Conservation (phyloP, 2,329 filamentous ascomycete species). For the Epichloe scottii region DNA sequence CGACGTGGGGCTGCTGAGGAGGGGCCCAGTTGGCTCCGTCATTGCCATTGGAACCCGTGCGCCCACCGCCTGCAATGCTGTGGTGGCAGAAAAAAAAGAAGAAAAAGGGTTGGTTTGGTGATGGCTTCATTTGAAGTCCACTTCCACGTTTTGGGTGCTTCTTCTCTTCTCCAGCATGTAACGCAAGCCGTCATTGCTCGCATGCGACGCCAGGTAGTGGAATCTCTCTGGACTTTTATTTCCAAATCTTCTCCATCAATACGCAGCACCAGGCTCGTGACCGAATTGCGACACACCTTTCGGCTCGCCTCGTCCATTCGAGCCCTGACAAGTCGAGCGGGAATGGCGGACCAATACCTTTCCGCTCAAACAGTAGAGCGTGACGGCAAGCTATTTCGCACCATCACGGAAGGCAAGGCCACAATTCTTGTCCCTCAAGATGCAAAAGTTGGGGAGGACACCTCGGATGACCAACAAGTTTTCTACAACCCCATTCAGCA, state of each 20-base stretch:
- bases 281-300: background rate
- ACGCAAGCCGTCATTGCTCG: background rate
- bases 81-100: constrained; percentile 10
- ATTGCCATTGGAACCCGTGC: no score
- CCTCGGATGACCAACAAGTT: constrained; percentile 60
- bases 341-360: constrained; percentile 9
- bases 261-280: background rate
- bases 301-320: background rate
- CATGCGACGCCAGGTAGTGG: background rate
- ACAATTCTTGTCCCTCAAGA: constrained; percentile 41
- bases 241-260: background rate
- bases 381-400: constrained; percentile 37
- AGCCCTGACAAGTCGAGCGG: constrained; percentile 1
- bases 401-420: constrained; percentile 43
- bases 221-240: background rate
- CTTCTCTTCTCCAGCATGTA: background rate
- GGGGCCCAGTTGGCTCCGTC: no score
- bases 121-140: background rate
- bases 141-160: no score
- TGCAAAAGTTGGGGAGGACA: constrained; percentile 32
- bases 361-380: constrained; percentile 15
- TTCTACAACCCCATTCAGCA: constrained; percentile 99
- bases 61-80: constrained; percentile 10
- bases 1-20: no score
- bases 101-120: constrained; percentile 11